phyloP scores from a whole-genome alignment of 208 protist species.

The Naegleria lovaniensis region DNA sequence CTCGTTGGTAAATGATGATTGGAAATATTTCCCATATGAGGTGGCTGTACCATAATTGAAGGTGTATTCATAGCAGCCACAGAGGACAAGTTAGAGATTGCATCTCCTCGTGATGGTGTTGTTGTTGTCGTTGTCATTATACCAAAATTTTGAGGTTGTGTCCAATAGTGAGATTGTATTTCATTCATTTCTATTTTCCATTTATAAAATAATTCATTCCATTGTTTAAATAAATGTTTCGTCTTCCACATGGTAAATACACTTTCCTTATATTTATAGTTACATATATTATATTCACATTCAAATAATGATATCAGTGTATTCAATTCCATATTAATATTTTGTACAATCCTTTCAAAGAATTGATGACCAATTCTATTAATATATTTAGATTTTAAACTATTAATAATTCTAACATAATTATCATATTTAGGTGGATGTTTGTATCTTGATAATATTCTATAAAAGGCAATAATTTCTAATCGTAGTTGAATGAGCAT shows the following conservation, averaged over 20 bases:
- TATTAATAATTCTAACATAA: background rate
- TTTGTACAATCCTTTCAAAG: background rate
- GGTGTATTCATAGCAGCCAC: too few species aligned
- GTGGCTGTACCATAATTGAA: too few species aligned
- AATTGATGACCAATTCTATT: conserved; percentile 2
- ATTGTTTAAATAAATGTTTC: background rate
- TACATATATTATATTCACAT: background rate
- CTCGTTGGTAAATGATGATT: too few species aligned
- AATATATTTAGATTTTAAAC: conserved; percentile 4
- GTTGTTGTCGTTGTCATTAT: too few species aligned
- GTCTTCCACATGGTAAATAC: background rate
- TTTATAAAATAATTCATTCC: background rate
- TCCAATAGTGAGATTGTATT: too few species aligned
- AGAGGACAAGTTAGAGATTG: too few species aligned
- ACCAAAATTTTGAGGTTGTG: too few species aligned
- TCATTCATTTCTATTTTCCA: too few species aligned
- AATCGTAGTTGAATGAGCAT: background rate
- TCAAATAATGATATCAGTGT: background rate
- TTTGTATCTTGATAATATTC: conserved; percentile 15
- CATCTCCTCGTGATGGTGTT: too few species aligned
- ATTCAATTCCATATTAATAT: background rate
- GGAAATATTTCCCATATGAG: too few species aligned
- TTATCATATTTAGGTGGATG: background rate
- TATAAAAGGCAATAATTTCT: conserved; percentile 25
- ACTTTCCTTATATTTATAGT: conserved; percentile 3